Evolutionary conservation across 371 early-diverging fungal species (phyloP), one percentile per base, ranked within the genome.

Genomic region (Fennellomyces sp.): DNA sequence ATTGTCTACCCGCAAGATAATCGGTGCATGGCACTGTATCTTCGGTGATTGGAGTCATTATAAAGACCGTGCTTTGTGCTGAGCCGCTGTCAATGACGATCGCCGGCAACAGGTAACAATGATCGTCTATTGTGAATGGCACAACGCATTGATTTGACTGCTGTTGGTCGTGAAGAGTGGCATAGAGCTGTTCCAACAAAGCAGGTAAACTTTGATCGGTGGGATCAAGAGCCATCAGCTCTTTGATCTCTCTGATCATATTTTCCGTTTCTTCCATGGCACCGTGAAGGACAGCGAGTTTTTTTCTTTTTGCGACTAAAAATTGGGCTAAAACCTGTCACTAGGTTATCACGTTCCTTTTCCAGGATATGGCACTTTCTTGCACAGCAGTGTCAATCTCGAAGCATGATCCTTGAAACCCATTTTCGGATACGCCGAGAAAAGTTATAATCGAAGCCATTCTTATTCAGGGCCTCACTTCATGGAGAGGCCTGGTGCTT

Each of bases 21-120:
- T 42, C 45, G 5, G 49, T 17, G 30, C 73, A 72, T 2, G 68
- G 64, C 8, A 72, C 28, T 0, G 66, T 72, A 6, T 64, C 60
- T 23, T 3, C 28, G 2, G 68, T 60, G 1, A 72, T 41, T 23
- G 73, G 73, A 19, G 64, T 68, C 11, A 61, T 23, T 5, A 72
- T 58, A 5, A 72, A 29, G 0, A 72, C 73, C 13, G 33, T 29
- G 6, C 53, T 42, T 19, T 60, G 26, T 12, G n/a, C 2, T 6
- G 7, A 7, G 13, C 28, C 21, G 15, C 21, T 38, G 49, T 29
- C 26, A 12, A 45, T 53, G 15, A 56, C 23, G 2, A 41, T 49
- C 23, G 50, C 64, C 13, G 52, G 38, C 8, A 64, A 39, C 35
- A 64, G 27, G 38, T 52, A 27, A 27, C 26, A 42, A 23, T 21